Evolutionary conservation across 2,329 filamentous ascomycete species (phyloP), one percentile per base, ranked within the genome.

Genomic region (Diplodia intermedia): DNA sequence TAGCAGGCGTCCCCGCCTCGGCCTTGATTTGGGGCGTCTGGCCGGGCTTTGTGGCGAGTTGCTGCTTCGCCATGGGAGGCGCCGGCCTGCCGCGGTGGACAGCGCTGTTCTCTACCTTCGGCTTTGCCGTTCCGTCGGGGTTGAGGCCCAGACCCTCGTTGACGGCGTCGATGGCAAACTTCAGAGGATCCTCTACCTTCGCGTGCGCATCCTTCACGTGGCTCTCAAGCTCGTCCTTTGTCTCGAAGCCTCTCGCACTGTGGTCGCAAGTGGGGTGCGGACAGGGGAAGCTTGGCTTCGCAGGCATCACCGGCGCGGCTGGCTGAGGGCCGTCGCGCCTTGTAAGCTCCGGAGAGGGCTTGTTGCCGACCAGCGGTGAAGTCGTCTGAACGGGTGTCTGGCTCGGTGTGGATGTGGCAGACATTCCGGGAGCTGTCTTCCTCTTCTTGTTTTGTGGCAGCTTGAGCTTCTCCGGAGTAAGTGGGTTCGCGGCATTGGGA

Each of bases 381-480:
- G 76, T 73, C 54, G 75, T 77, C 8, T 77, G 73, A 50, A 73
- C 78, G 33, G 82, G 80, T 3, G 52, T 54, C 53, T 68, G 60
- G n/a, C 72, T 76, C 18, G 79, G 78, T n/a, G 60, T 63, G 4
- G 60, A 52, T 12, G 79, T 78, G 2, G 82, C 83, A 4, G 80
- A 80, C 1, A 74, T 77, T 52, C 79, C 76, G 11, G 33, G 33
- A 3, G 68, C 79, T 83, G 38, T 80, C 79, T 86, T 88, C 65
- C 83, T 81, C 72, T 82, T 86, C 79, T 89, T 89, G 67, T 81
- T 80, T 2, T 84, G 81, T 20, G 87, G 87, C 29, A 89, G 76
- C 56, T 86, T 85, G 56, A 90, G 80, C 70, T 88, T 85, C 62
- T 86, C 84, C 12, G 83, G 82, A 4, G 83, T 86, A 60, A 89